phyloP scores from a whole-genome alignment of 805 yeast genomes.

The Candida fluviatilis region DNA sequence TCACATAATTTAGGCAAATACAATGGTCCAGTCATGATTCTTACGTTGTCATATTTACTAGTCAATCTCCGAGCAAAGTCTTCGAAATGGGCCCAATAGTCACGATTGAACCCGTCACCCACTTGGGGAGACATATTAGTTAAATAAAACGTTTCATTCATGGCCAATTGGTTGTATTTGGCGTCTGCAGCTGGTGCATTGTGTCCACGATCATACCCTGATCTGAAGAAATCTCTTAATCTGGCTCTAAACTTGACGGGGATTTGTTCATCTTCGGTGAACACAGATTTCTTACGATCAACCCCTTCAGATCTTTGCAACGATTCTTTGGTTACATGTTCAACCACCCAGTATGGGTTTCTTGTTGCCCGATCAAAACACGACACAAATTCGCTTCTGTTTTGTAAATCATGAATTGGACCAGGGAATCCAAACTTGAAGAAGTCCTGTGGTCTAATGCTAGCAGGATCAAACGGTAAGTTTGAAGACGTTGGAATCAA shows the following conservation, averaged over 20 bases:
- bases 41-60: constrained; percentile 62
- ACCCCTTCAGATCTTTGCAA: constrained; percentile 46
- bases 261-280: constrained; percentile 80
- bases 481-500: constrained; percentile 2
- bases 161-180: constrained; percentile 81
- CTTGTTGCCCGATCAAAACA: constrained; percentile 81
- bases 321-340: constrained; percentile 79
- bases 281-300: constrained; percentile 76
- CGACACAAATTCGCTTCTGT: constrained; percentile 72
- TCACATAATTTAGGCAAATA: constrained; percentile 75
- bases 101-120: constrained; percentile 96
- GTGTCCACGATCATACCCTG: constrained; percentile 96
- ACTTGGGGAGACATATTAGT: constrained; percentile 96
- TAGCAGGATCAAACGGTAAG: constrained; percentile 24
- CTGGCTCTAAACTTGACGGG: constrained; percentile 75
- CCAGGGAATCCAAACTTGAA: constrained; percentile 95
- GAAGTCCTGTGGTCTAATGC: constrained; percentile 70
- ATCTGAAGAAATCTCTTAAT: constrained; percentile 83
- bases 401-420: constrained; percentile 81
- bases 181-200: constrained; percentile 98
- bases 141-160: constrained; percentile 90
- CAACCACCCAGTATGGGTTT: constrained; percentile 88
- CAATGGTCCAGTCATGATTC: constrained; percentile 91
- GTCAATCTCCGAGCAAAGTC: constrained; percentile 81
- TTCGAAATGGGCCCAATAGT: constrained; percentile 96